These are phyloP conservation scores for Guadua angustifolia DNA, from an alignment of 176 grass and related monocot genomes.

Conservation along the genomic window DNA sequence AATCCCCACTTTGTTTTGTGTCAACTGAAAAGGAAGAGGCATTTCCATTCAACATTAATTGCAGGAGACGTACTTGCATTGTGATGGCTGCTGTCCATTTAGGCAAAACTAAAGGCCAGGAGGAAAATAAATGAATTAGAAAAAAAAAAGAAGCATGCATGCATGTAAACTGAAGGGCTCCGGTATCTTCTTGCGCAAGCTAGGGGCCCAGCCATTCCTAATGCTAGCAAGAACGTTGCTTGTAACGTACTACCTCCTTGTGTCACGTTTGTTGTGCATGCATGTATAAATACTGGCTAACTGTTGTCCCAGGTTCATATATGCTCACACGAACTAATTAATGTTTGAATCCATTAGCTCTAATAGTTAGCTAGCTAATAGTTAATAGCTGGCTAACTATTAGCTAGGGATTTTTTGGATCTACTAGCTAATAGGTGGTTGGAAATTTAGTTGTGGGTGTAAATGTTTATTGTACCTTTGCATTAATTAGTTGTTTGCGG, in stretches of 20 bases:
- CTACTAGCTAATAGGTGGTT: no score
- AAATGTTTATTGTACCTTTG: no score
- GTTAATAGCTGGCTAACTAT: no score
- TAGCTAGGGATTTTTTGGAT: no score
- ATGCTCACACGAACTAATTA: neutral
- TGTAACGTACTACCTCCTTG: neutral
- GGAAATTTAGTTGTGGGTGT: no score
- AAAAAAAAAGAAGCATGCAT: no score
- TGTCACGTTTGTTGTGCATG: neutral
- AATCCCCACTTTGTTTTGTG: neutral
- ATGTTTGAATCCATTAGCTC: no score
- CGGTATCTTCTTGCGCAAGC: neutral
- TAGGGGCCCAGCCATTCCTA: neutral
- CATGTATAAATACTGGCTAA: no score
- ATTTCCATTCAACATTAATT: neutral
- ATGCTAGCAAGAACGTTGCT: neutral
- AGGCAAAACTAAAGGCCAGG: neutral
- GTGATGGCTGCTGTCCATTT: no score
- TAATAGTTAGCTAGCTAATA: no score
- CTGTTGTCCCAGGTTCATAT: neutral
- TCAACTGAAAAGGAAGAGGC: neutral
- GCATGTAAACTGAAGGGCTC: neutral
- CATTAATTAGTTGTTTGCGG: no score
- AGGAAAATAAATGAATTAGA: neutral
- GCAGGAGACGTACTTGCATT: no score